phyloP scores from a whole-genome alignment of 495 filamentous ascomycete genomes.

The Staphylotrichum longicolle region DNA sequence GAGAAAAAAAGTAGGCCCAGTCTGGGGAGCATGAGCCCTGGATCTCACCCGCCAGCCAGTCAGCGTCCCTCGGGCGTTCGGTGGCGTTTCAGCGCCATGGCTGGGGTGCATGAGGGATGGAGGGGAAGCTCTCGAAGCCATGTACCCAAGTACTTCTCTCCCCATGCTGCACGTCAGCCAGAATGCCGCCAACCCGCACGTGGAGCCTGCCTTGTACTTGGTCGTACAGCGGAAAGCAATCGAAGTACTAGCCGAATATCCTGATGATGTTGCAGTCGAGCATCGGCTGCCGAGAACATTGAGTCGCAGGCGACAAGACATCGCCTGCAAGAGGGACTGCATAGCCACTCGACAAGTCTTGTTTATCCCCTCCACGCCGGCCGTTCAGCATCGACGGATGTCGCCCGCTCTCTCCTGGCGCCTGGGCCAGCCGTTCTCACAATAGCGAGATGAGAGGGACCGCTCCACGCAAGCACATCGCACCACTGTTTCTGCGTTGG shows the following conservation, averaged over 20 bases:
- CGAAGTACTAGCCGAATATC: constrained; percentile 31
- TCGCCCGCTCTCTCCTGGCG: background rate
- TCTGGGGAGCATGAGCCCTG: constrained; percentile 22
- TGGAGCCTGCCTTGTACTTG: constrained; percentile 26
- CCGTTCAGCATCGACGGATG: background rate
- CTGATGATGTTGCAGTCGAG: constrained; percentile 33
- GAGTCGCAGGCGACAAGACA: constrained; percentile 15
- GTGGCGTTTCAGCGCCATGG: constrained; percentile 35
- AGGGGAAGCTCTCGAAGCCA: constrained; percentile 4
- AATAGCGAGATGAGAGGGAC: constrained; percentile 23
- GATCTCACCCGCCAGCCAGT: constrained; percentile 10
- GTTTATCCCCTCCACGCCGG: constrained; percentile 4
- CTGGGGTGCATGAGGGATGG: constrained; percentile 30
- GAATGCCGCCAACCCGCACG: constrained; percentile 28
- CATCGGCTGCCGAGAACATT: constrained; percentile 26
- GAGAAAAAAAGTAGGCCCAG: constrained; percentile 22
- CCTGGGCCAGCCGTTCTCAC: background rate
- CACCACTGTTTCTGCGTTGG: constrained; percentile 15
- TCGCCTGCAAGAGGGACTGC: constrained; percentile 18
- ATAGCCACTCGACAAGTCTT: constrained; percentile 20
- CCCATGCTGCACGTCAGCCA: constrained; percentile 29
- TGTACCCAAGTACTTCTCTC: background rate
- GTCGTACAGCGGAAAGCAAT: constrained; percentile 30
- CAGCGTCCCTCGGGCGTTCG: constrained; percentile 11
- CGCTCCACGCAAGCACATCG: background rate